phyloP scores from a whole-genome alignment of 306 rosid species.

The Cicer chorassanicum region DNA sequence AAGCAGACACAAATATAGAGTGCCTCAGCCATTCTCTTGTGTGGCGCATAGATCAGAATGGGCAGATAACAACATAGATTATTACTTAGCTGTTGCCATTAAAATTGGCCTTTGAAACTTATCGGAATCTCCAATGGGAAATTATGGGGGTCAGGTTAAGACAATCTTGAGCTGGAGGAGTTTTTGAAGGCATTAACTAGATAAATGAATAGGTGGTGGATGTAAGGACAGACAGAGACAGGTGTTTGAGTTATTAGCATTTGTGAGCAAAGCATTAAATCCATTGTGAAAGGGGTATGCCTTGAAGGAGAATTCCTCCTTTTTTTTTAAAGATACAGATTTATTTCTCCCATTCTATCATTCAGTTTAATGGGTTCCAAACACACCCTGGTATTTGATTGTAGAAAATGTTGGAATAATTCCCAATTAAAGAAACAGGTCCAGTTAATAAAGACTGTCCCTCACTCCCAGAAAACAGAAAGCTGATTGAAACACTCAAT shows the following conservation, averaged over 20 bases:
- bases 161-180: not conserved
- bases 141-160: not conserved
- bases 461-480: constrained; percentile 10
- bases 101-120: not conserved
- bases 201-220: not conserved
- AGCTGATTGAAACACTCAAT: constrained; percentile 25
- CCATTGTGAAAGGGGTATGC: not conserved
- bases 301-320: not conserved
- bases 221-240: no score
- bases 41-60: not conserved
- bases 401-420: not conserved
- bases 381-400: constrained; percentile 6
- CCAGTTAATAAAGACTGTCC: constrained; percentile 17
- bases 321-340: not conserved
- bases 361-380: not conserved
- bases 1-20: not conserved
- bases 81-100: not conserved
- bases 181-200: not conserved
- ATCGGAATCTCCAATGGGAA: not conserved
- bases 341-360: not conserved
- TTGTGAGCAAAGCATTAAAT: not conserved
- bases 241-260: not conserved
- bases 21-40: constrained; percentile 3
- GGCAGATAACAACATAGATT: not conserved
- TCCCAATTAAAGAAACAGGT: constrained; percentile 20